Conservation (phyloP, 331 rosid species). For the Rhamnella rubrinervis region DNA sequence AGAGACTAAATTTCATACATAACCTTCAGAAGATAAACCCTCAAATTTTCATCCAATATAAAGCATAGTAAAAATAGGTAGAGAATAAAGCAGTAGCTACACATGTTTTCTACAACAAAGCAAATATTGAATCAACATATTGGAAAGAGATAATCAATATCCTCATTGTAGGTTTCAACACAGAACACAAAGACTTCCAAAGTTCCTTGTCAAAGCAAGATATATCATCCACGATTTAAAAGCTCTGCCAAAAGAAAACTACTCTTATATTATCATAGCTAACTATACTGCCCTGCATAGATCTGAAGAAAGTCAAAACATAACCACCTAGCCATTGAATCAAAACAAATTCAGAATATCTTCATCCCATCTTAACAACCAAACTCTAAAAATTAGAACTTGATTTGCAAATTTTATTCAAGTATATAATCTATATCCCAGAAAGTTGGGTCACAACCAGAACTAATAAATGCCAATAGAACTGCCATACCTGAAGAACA, state of each 20-base stretch:
- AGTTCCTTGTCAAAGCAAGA: no score
- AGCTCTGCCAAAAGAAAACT: no score
- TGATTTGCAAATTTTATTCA: slow-evolving; percentile 21
- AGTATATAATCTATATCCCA: slow-evolving; percentile 14
- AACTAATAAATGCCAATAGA: slow-evolving; percentile 26
- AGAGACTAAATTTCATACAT: neutral
- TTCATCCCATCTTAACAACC: slow-evolving; percentile 14
- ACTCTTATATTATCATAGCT: no score
- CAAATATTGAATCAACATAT: no score
- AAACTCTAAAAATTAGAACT: slow-evolving; percentile 19
- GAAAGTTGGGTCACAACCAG: slow-evolving; percentile 19
- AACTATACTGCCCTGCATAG: no score
- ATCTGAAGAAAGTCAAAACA: no score
- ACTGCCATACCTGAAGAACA: slow-evolving; percentile 83
- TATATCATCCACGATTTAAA: no score
- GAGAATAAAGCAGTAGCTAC: neutral
- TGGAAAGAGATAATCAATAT: no score
- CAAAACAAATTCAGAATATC: neutral
- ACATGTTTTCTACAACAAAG: no score
- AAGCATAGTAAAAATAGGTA: neutral
- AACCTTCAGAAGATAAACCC: neutral
- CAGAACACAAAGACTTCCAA: no score
- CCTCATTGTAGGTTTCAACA: no score
- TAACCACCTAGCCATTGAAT: neutral
- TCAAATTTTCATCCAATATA: no score